Evolutionary conservation across 495 filamentous ascomycete species (phyloP), one percentile per base, ranked within the genome.

Genomic region (Acidiella bohemica): DNA sequence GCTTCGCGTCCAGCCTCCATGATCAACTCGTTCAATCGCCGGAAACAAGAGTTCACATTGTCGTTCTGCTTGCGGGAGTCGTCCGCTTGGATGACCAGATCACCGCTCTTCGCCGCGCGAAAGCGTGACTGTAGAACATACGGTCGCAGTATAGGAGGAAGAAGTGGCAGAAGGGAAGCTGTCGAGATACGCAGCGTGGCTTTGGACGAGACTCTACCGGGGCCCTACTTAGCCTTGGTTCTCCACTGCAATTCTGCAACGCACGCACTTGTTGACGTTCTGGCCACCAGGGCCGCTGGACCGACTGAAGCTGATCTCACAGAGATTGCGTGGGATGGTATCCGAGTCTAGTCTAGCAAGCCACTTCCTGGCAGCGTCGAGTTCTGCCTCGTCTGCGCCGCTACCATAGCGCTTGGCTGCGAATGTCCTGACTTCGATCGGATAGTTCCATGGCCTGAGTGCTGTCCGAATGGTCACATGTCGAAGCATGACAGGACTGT

Each of bases 211-310:
- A 92, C 84, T 60, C 90, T 97, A 50, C 32, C 14, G 13, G 7
- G 39, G 19, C n/a, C 19, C 24, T 31, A 13, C 9, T 8, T 5
- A 32, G 36, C 23, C 12, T 30, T 18, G 14, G 12, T 30, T 13
- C 5, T 9, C 5, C 2, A 4, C 5, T 8, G 30, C 8, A 47
- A 31, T 14, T 9, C 13, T 36, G 22, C 13, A 8, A n/a, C 8
- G 9, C 11, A 67, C 74, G 46, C 66, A 95, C 88, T 94, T 95
- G 61, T 97, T 97, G 31, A 90, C 84, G 63, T 95, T 88, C 55
- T 97, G 90, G 5, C 90, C 90, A 14, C 90, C 90, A 8, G 88
- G 82, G 0, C 90, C 90, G 41, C 83, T 84, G n/a, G 88, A 87
- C 18, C 85, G 71, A 44, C 82, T 83, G 57, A 79, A 95, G 5